A percentile compares a stretch with the other conserved stretches of the same genome.
phyloP scores from a whole-genome alignment of 495 filamentous ascomycete genomes.

The Tuber borchii region DNA sequence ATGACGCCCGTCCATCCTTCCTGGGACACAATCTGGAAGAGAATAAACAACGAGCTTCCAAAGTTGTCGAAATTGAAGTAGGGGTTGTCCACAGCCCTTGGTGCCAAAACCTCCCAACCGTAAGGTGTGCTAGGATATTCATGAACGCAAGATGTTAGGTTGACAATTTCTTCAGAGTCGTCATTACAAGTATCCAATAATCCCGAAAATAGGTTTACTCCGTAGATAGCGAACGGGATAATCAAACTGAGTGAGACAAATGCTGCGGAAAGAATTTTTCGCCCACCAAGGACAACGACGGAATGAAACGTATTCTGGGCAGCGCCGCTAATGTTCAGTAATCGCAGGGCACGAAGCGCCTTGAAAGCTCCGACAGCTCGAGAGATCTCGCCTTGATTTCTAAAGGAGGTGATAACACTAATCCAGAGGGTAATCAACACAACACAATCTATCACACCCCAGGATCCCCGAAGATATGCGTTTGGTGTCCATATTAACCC shows the following conservation, averaged over 20 bases:
- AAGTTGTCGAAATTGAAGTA: conserved; percentile 95
- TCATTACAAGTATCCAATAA: conserved; percentile 80
- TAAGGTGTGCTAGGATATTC: conserved; percentile 73
- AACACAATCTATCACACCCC: conserved; percentile 92
- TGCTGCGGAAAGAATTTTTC: conserved; percentile 81
- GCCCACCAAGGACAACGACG: conserved; percentile 83
- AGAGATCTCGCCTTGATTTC: conserved; percentile 70
- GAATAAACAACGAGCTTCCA: conserved; percentile 80
- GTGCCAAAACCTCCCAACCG: conserved; percentile 75
- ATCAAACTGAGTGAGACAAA: conserved; percentile 91
- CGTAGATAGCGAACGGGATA: conserved; percentile 95
- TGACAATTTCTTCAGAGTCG: conserved; percentile 46
- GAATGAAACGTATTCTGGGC: conserved; percentile 95
- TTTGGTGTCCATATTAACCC: conserved; percentile 97
- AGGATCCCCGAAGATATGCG: conserved; percentile 91
- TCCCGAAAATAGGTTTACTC: conserved; percentile 84
- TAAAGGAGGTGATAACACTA: conserved; percentile 76
- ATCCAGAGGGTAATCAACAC: conserved; percentile 95
- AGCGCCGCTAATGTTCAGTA: conserved; percentile 94
- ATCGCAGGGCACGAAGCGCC: conserved; percentile 82
- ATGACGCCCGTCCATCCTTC: conserved; percentile 96
- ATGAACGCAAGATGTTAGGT: conserved; percentile 67
- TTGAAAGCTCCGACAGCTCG: conserved; percentile 94
- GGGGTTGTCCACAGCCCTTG: conserved; percentile 68
- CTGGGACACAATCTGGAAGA: conserved; percentile 98